phyloP scores from a whole-genome alignment of 345 rosid species.

The Pistacia vera region DNA sequence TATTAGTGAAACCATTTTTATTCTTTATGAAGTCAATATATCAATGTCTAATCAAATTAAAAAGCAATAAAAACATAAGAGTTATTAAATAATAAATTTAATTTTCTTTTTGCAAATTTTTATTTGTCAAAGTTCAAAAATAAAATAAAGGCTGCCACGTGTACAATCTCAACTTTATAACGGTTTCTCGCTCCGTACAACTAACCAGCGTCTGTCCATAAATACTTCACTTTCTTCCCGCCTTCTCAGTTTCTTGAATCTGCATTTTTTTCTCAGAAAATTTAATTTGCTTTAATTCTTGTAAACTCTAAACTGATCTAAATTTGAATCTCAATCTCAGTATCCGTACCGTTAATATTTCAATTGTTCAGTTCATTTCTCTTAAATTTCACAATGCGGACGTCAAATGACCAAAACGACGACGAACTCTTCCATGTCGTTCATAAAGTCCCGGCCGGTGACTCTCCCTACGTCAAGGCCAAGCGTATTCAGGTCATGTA shows the following conservation, averaged over 20 bases:
- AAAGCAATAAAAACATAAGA: no score
- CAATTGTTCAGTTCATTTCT: background rate
- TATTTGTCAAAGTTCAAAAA: no score
- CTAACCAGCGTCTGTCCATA: no score
- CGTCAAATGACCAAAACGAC: conserved; percentile 17
- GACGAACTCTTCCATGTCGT: conserved; percentile 55
- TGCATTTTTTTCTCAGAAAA: background rate
- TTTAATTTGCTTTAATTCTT: background rate
- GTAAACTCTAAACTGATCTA: background rate
- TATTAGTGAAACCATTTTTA: no score
- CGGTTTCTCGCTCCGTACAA: background rate
- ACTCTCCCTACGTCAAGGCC: conserved; percentile 82
- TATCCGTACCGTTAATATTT: background rate
- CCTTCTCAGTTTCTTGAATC: background rate
- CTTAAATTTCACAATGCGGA: conserved; percentile 19
- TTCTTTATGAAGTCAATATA: no score
- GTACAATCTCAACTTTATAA: background rate
- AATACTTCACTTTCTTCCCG: background rate
- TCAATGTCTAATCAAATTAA: no score
- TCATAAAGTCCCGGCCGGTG: conserved; percentile 76
- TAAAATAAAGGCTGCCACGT: no score
- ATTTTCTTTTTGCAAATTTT: no score
- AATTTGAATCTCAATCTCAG: background rate
- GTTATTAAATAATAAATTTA: no score
- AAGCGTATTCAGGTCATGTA: conserved; percentile 61